phyloP scores from a whole-genome alignment of 345 rosid genomes.

The Melaleuca quinquenervia region DNA sequence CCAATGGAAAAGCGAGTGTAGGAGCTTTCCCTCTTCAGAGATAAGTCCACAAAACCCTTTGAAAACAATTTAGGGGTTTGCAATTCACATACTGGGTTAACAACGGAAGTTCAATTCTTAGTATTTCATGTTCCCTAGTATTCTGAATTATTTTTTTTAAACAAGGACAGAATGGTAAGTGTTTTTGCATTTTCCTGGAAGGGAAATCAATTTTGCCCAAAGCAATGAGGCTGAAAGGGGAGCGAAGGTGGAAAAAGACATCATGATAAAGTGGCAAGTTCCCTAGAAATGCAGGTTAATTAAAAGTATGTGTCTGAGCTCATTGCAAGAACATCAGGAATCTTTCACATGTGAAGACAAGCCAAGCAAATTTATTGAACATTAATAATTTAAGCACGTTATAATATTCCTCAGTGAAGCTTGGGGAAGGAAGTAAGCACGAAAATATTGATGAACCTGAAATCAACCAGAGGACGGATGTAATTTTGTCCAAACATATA shows the following conservation, averaged over 20 bases:
- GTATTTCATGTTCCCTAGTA: neutral
- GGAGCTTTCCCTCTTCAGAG: neutral
- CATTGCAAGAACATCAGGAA: neutral
- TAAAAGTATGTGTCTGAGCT: neutral
- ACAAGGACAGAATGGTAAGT: neutral
- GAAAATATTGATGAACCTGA: slow-evolving; percentile 44
- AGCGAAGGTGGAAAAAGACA: neutral
- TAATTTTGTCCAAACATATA: slow-evolving; percentile 88
- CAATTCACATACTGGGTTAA: neutral
- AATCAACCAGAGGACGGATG: slow-evolving; percentile 76
- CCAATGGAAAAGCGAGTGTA: neutral
- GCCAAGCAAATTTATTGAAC: neutral
- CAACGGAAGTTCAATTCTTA: neutral
- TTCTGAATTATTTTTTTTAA: neutral
- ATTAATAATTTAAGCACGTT: neutral
- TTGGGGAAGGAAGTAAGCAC: neutral
- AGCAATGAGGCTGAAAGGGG: neutral
- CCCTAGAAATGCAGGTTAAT: neutral
- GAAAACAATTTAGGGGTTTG: neutral
- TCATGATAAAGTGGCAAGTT: neutral
- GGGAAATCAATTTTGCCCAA: neutral
- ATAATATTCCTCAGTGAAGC: neutral
- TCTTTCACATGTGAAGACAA: neutral
- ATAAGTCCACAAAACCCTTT: neutral
- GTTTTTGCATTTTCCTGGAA: neutral